Base-by-base conservation (phyloP, 1,284 basidiomycete species). In the Malassezia slooffiae region DNA sequence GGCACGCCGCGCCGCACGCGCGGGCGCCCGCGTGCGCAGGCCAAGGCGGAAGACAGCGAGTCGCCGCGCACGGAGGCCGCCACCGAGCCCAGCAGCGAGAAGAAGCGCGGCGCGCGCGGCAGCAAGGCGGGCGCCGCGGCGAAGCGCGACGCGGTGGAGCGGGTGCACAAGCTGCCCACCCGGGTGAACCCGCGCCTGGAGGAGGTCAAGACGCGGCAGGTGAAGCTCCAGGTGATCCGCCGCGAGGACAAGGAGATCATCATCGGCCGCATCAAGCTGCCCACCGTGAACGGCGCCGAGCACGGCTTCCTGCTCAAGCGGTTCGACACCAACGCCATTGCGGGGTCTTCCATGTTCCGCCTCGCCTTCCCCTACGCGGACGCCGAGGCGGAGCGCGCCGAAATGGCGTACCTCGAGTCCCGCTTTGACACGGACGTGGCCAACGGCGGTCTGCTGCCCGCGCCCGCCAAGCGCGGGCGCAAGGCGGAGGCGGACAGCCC, bases 301-400 rank as follows among this genome's bases (percentile, higher is more conserved):
- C 52, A 57, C 17, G 50, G 45, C 11, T 60, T 60, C 31, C 38
- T 61, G 20, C 57, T 61, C 24, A 61, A 59, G 40, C 50, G 56
- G 41, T 93, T 88, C 67, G 91, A 99, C 73, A 96, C 91, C 5
- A 81, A 87, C 54, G 90, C 90, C 19, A 79, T 99, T 71, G 88
- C 85, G 48, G 80, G 91, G 15, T 93, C 89, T 5, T 93, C 91
- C 50, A 93, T 99, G 86, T 96, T 88, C 75, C 85, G 88, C 57
- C 87, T 90, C 20, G 88, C 90, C 0, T 97, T 90, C 73, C 91
- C 93, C 8, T 79, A 75, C 41, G 84, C 89, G 1, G 73, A 76
- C 23, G 85, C 87, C 3, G 76, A 77, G 34, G 80, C 82, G 16
- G 91, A 96, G 72, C 80, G 79, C 64, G 73, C 73, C 23, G 91